phyloP scores from a whole-genome alignment of 1,139 yeast species.

The Starmera stellimalicola region DNA sequence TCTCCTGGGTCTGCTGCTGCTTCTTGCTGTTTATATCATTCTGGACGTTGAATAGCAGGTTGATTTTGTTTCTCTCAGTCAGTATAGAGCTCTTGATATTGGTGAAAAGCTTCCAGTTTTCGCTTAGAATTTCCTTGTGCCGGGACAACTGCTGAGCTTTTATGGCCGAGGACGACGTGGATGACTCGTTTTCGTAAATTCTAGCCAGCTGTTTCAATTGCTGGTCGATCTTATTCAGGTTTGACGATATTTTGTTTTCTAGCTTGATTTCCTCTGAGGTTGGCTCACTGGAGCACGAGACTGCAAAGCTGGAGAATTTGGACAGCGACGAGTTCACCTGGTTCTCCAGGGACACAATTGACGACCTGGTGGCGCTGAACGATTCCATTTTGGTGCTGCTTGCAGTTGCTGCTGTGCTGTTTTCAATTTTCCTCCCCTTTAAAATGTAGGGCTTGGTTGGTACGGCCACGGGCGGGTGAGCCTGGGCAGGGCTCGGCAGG shows the following conservation, averaged over 20 bases:
- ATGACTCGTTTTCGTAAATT: constrained; percentile 42
- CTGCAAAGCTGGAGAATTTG: constrained; percentile 44
- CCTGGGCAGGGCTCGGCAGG: no score
- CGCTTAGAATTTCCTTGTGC: constrained; percentile 67
- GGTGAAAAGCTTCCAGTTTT: constrained; percentile 55
- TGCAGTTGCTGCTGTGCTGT: not conserved
- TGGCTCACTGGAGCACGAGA: constrained; percentile 37
- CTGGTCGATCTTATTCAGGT: not conserved
- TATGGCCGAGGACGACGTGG: constrained; percentile 53
- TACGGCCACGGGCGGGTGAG: no score
- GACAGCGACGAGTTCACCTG: constrained; percentile 43
- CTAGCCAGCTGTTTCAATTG: constrained; percentile 21
- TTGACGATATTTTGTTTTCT: constrained; percentile 31
- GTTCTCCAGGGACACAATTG: constrained; percentile 46
- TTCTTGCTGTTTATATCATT: constrained; percentile 45
- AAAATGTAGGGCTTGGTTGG: no score
- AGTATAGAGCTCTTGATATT: constrained; percentile 50
- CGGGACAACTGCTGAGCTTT: constrained; percentile 77
- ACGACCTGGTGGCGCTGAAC: constrained; percentile 43
- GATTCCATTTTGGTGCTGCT: constrained; percentile 17
- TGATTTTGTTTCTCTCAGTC: constrained; percentile 70
- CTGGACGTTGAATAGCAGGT: constrained; percentile 66
- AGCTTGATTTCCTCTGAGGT: constrained; percentile 37
- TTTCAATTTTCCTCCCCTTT: not conserved
- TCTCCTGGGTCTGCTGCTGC: constrained; percentile 18